These are phyloP conservation scores for Bombardia bombarda DNA, from an alignment of 495 filamentous ascomycete genomes.

Conservation along the genomic window DNA sequence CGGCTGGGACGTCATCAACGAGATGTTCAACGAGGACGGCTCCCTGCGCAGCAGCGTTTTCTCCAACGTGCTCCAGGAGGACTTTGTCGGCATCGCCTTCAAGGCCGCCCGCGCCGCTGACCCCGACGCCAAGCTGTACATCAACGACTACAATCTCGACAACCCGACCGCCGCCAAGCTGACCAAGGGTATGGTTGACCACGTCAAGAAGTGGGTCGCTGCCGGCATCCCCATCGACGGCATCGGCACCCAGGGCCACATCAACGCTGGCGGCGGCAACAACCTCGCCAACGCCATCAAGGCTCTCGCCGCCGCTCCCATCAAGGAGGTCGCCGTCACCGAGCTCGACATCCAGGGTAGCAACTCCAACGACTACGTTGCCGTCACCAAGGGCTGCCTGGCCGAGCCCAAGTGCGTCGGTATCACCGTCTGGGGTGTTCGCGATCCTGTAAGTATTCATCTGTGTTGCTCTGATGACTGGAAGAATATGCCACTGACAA, in stretches of 20 bases:
- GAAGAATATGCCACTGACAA: conserved; percentile 1
- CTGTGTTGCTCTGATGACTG: neutral
- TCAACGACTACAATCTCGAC: conserved; percentile 63
- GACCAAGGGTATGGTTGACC: conserved; percentile 50
- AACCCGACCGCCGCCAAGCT: conserved; percentile 39
- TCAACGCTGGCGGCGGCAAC: conserved; percentile 39
- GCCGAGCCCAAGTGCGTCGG: conserved; percentile 59
- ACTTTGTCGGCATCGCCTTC: conserved; percentile 54
- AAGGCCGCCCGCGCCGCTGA: conserved; percentile 50
- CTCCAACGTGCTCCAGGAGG: conserved; percentile 50
- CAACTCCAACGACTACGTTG: conserved; percentile 50
- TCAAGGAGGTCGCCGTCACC: conserved; percentile 52
- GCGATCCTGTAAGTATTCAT: conserved; percentile 45
- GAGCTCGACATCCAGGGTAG: conserved; percentile 60
- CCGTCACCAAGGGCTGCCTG: conserved; percentile 57
- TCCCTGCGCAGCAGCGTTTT: conserved; percentile 48
- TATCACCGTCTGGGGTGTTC: conserved; percentile 71
- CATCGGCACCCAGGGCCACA: conserved; percentile 60
- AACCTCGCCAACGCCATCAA: conserved; percentile 44
- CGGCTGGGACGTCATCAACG: conserved; percentile 59
- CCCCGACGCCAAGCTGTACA: conserved; percentile 53
- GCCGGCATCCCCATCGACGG: conserved; percentile 66
- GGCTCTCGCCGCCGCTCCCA: conserved; percentile 44
- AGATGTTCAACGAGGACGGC: conserved; percentile 60
- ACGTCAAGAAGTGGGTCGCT: conserved; percentile 60